Conservation (phyloP, 345 rosid species). For the Anacardium occidentale region DNA sequence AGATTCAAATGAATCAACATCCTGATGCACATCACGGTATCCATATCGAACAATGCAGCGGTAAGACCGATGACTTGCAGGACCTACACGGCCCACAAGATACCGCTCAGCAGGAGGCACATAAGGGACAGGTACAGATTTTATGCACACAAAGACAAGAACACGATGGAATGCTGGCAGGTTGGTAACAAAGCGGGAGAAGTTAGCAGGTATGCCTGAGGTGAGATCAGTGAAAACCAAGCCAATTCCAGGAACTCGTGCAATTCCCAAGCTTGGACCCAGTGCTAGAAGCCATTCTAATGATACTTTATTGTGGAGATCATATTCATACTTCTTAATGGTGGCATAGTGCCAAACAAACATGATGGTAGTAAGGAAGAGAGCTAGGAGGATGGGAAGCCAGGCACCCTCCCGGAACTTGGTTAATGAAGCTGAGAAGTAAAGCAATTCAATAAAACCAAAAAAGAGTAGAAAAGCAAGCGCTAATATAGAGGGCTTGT, state of each 20-base stretch:
- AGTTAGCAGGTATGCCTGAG: conserved; percentile 94
- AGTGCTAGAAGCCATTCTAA: conserved; percentile 94
- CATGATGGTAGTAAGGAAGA: conserved; percentile 84
- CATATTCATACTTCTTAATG: conserved; percentile 86
- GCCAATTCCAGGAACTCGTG: conserved; percentile 94
- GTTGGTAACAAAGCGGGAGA: conserved; percentile 97
- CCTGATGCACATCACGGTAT: conserved; percentile 95
- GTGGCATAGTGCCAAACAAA: conserved; percentile 97
- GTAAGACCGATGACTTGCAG: conserved; percentile 76
- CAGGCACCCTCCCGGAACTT: conserved; percentile 97
- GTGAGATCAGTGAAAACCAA: conserved; percentile 90
- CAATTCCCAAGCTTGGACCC: conserved; percentile 88
- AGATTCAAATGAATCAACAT: conserved; percentile 78
- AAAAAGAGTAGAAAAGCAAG: conserved; percentile 76
- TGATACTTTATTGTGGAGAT: conserved; percentile 95
- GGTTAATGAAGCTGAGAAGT: conserved; percentile 97
- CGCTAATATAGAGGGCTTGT: conserved; percentile 77
- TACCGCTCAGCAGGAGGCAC: conserved; percentile 91
- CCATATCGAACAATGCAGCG: conserved; percentile 92
- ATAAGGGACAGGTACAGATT: conserved; percentile 89
- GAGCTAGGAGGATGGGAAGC: conserved; percentile 97
- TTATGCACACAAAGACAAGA: conserved; percentile 86
- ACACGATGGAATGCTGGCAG: conserved; percentile 96
- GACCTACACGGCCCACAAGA: conserved; percentile 95
- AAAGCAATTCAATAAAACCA: conserved; percentile 81